Evolutionary conservation across 495 filamentous ascomycete genomes (phyloP).

Genomic region (Haplographium delicatum): DNA sequence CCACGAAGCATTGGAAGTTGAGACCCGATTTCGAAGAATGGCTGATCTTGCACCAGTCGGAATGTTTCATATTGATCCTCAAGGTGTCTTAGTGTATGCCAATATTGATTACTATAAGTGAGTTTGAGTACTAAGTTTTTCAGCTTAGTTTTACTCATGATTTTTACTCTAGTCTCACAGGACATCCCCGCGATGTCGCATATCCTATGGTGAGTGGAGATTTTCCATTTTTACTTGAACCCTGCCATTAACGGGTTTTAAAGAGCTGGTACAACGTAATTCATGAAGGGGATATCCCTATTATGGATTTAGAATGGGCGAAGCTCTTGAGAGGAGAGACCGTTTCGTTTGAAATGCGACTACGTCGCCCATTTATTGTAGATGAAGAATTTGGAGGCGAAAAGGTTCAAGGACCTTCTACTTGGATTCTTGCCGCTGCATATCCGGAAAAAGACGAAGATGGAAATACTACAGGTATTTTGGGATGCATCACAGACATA

Average conservation of each 20-base stretch:
- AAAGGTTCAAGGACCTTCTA: conserved; percentile 18
- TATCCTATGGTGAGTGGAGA: conserved; percentile 9
- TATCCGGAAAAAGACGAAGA: conserved; percentile 13
- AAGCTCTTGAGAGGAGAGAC: conserved; percentile 5
- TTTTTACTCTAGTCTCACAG: background rate
- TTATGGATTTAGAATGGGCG: conserved; percentile 11
- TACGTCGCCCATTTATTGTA: conserved; percentile 5
- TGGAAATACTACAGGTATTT: conserved; percentile 11
- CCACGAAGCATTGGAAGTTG: conserved; percentile 9
- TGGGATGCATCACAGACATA: conserved; percentile 47
- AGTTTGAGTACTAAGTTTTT: background rate
- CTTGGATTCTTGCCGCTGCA: conserved; percentile 17
- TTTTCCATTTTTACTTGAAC: background rate
- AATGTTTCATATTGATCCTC: conserved; percentile 15
- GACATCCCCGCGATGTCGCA: background rate
- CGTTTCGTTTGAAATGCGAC: conserved; percentile 15
- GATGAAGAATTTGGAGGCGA: conserved; percentile 18
- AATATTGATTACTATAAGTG: conserved; percentile 15
- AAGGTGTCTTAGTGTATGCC: conserved; percentile 12
- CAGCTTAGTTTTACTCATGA: too few relatives aligned
- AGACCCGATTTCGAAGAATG: conserved; percentile 8
- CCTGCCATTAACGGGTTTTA: background rate
- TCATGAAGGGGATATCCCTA: conserved; percentile 6
- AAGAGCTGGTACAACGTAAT: conserved; percentile 10
- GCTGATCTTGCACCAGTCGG: conserved; percentile 18